Base-by-base conservation (phyloP, 2,329 filamentous ascomycete genomes). In the Fusarium sp. region DNA sequence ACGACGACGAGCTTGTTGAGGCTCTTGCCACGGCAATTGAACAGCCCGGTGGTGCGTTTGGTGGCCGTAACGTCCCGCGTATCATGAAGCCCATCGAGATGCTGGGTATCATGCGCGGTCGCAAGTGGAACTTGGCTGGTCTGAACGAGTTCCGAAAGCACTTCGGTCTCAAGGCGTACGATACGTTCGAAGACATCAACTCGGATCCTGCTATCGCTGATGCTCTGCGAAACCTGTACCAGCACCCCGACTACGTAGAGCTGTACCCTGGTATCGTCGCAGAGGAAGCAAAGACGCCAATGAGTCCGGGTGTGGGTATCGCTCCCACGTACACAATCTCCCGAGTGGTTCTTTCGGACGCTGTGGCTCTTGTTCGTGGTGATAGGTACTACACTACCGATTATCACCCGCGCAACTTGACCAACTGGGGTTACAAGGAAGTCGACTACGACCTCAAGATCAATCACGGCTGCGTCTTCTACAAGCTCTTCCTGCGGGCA, bases 91-190 rank as follows among this genome's bases (percentile, higher is more conserved):
- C 90, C 2, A 87, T 96, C 16, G 92, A 96, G 77, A 91, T 96
- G 36, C 83, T 96, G 8, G 92, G 92, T 42, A 96, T 97, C 59
- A 83, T 92, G 47, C 92, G 94, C 65, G 88, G 91, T 5, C 85
- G 93, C 45, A 85, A 86, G 57, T 97, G 93, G 93, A 90, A 93
- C 64, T 80, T 93, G 10, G 90, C 91, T 0, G 90, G 91, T 0
- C 82, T 97, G 64, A 97, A 97, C 75, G 93, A 96, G 81, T 97
- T 96, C 83, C 87, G 93, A 53, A 90, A 91, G 76, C 92, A 94
- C 80, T 94, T 95, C 72, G 89, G 90, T 3, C 82, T 97, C 8
- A 91, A 92, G 79, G 86, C 88, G 1, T 90, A 97, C 75, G 87
- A 89, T 23, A 91, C 84, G 0, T 97, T 97, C 63, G 91, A 94